Evolutionary conservation across 495 filamentous ascomycete genomes (phyloP).

Genomic region (Penicillium coprophilum): DNA sequence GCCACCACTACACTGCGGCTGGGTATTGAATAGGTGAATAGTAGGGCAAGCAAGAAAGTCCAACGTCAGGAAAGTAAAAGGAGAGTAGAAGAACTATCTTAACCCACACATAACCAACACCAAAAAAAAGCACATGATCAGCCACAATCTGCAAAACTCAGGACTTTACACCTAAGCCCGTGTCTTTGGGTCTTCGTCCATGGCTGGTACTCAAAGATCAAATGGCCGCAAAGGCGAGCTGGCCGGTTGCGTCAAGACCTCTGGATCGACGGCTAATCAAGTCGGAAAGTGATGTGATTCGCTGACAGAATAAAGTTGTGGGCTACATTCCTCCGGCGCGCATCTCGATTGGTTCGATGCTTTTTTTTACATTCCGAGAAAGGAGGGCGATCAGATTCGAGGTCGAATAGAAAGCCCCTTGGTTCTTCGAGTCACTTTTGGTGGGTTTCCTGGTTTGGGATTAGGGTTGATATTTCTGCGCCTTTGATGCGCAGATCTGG

Average conservation of each 20-base stretch:
- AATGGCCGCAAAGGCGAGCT: conserved; percentile 11
- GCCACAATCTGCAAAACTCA: neutral
- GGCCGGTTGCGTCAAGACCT: conserved; percentile 33
- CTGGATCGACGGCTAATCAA: neutral
- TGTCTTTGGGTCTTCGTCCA: neutral
- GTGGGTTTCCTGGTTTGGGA: neutral
- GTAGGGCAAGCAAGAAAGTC: neutral
- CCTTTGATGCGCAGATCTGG: too few relatives aligned
- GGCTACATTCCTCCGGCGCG: neutral
- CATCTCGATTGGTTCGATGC: neutral
- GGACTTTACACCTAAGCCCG: neutral
- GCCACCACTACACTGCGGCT: neutral
- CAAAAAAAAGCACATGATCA: too few relatives aligned
- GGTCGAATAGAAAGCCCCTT: neutral
- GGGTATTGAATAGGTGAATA: neutral
- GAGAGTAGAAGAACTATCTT: neutral
- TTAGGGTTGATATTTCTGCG: neutral
- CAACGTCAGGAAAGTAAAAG: neutral
- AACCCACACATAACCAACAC: neutral
- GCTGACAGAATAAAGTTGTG: neutral
- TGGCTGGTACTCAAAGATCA: neutral
- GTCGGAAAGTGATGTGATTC: neutral
- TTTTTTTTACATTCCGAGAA: neutral
- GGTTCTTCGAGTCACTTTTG: neutral
- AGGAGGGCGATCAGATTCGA: neutral